Base-by-base conservation (phyloP, 2,329 filamentous ascomycete genomes). In the Botrytis fragariae region DNA sequence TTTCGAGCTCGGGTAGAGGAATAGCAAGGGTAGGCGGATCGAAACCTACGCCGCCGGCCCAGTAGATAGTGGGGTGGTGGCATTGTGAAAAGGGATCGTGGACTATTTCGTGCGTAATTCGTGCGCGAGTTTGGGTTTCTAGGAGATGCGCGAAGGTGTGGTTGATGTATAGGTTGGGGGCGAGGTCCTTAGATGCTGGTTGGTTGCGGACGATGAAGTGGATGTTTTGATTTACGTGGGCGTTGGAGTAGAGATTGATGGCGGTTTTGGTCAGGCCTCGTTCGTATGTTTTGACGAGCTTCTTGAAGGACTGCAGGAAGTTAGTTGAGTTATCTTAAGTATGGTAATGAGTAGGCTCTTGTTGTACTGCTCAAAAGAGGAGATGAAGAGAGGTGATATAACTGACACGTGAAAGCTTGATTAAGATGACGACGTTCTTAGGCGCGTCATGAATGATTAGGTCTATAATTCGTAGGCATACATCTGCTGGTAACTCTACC, bases 321-420 rank as follows among this genome's bases (percentile, higher is more conserved):
- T 32, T 69, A 32, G 60, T 4, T 6, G 45, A 29, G 14, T 8
- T 25, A 42, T 7, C 14, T 39, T 37, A 12, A 62, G 10, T 18
- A 32, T 63, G 4, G 4, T 14, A 4, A 63, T 32, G 8, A 10
- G 16, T 42, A 44, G 39, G n/a, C n/a, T 57, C 51, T 57, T 18
- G 7, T 18, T 18, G n/a, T 29, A 18, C 1, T 29, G 61, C n/a
- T 18, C 8, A 20, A 44, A 42, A 4, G 18, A 32, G n/a, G 4
- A 22, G 29, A 22, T 16, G 32, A 51, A 25, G 22, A 25, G 18
- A 25, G 37, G 4, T 39, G 35, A 5, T 7, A 44, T 29, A 48
- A 51, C 71, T 69, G 61, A 69, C 71, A 39, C 63, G 63, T 22
- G 71, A 72, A 29, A 72, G 62, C 25, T 25, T 48, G n/a, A 72